Base-by-base conservation (phyloP, 148 eudicot species). In the Rhododendron mucronatum region DNA sequence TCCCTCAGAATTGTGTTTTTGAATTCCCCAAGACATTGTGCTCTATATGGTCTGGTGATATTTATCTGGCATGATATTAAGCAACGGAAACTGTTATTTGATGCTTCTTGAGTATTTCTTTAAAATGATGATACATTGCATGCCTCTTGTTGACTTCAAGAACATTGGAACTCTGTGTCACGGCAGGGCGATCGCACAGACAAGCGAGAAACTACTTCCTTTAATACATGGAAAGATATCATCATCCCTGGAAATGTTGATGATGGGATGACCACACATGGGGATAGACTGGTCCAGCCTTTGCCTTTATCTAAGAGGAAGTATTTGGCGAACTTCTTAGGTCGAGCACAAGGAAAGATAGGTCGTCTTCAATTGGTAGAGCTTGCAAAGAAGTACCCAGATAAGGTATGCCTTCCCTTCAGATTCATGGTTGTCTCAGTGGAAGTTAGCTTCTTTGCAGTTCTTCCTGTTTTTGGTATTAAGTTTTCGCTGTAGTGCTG, bases 241-340 rank as follows among this genome's bases (percentile, higher is more conserved):
- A 95, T 96, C 69, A 93, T 96, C 88, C 99, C 99, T 61, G 99
- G 99, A 33, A 96, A 96, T 86, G 94, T 96, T 91, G 96, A 96
- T 87, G 98, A 95, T 90, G 96, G 92, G 80, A 95, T 96, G 95
- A 95, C 98, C 26, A 83, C 69, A 75, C 86, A 84, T 83, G 92
- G 92, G 73, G 90, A 89, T 83, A 90, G 90, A 63, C 81, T 93
- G 69, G 95, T 90, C 47, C 92, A 92, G 85, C 94, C 98, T 89
- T 88, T 96, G 89, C 97, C 98, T 73, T 88, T 96, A 81, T 91
- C 97, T 82, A 91, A 87, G 87, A 88, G 98, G 87, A 96, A 95
- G 86, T 92, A 94, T 88, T 82, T 96, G 85, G 99, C 98, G 44
- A 96, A 96, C 88, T 96, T 88, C 87, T 86, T 96, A 53, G 99